A percentile compares a stretch with the other conserved stretches of the same genome.
Evolutionary conservation across 75 land plant genomes (phyloP).

Genomic region (Pinus tabuliformis): DNA sequence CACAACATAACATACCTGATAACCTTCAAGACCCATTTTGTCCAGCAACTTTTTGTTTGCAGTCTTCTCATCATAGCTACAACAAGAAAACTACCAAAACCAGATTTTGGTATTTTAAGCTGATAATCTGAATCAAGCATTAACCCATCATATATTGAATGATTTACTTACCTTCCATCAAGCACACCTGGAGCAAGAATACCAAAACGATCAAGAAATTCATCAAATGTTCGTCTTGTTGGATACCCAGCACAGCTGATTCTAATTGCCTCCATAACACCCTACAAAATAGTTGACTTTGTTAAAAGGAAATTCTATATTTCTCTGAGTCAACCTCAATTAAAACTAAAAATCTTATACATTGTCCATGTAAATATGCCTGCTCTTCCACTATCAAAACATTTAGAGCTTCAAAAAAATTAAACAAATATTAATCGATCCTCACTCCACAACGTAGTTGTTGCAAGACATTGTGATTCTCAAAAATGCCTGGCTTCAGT

Average conservation of each 20-base stretch:
- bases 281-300: conserved; percentile 36
- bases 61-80: conserved; percentile 80
- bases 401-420: neutral
- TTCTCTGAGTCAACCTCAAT: neutral
- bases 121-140: neutral
- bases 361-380: neutral
- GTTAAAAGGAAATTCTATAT: neutral
- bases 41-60: conserved; percentile 69
- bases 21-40: conserved; percentile 71
- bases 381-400: neutral
- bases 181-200: conserved; percentile 87
- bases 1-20: conserved; percentile 63
- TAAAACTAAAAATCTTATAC: neutral
- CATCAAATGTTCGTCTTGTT: conserved; percentile 79
- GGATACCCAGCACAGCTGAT: conserved; percentile 99
- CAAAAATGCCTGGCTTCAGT: conserved; percentile 95
- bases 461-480: conserved; percentile 82
- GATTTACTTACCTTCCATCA: conserved; percentile 55
- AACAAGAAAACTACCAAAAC: neutral
- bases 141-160: neutral
- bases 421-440: neutral
- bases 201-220: conserved; percentile 93
- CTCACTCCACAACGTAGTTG: conserved; percentile 99
- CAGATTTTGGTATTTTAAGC: neutral
- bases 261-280: conserved; percentile 97